Conservation (phyloP, 495 filamentous ascomycete genomes). For the Xylaria longipes region DNA sequence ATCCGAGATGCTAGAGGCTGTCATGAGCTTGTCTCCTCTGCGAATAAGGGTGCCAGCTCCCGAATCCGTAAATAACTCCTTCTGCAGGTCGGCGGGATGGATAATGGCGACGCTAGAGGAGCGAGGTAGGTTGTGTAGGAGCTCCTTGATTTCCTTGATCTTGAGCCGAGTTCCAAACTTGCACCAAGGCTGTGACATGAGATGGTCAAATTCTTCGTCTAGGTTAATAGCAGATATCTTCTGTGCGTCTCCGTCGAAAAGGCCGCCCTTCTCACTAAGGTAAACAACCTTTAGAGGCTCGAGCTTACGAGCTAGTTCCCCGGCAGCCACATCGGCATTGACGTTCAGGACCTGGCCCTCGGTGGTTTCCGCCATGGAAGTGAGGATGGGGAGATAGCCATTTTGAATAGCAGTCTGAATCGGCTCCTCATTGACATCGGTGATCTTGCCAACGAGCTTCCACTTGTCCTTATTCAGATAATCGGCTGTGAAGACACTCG, state of each 20-base stretch:
- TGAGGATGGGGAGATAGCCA: constrained; percentile 91
- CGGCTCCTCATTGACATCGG: constrained; percentile 85
- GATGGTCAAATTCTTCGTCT: constrained; percentile 93
- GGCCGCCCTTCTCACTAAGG: constrained; percentile 94
- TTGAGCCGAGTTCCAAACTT: constrained; percentile 94
- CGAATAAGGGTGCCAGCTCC: constrained; percentile 95
- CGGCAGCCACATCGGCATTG: constrained; percentile 96
- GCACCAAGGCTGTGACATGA: constrained; percentile 97
- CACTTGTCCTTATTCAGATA: constrained; percentile 96
- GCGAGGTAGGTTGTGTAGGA: constrained; percentile 83
- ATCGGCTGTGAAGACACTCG: constrained; percentile 92
- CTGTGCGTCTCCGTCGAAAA: constrained; percentile 93
- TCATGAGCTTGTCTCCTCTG: constrained; percentile 87
- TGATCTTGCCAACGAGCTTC: constrained; percentile 94
- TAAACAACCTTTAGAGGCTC: constrained; percentile 98
- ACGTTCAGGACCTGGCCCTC: constrained; percentile 97
- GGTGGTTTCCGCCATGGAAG: constrained; percentile 93
- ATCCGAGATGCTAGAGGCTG: constrained; percentile 73
- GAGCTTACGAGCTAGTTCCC: constrained; percentile 85
- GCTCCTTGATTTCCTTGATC: constrained; percentile 98
- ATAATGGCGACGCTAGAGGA: constrained; percentile 98
- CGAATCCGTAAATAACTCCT: constrained; percentile 95
- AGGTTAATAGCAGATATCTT: constrained; percentile 98
- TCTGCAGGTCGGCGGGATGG: constrained; percentile 90
- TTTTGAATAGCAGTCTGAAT: constrained; percentile 93